phyloP scores from a whole-genome alignment of 1,284 basidiomycete genomes.

The Ustilago crameri region DNA sequence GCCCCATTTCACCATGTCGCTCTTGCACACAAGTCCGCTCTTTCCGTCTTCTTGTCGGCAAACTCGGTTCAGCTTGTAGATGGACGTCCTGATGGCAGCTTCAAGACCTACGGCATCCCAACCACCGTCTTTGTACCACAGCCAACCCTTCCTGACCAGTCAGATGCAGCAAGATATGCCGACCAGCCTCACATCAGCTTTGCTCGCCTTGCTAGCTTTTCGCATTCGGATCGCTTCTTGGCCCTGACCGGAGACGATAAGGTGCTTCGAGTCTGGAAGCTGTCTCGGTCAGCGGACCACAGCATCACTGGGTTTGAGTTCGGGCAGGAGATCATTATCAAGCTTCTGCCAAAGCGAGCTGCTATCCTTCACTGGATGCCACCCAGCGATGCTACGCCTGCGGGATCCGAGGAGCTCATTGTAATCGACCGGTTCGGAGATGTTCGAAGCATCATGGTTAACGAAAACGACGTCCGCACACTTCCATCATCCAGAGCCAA shows the following conservation, averaged over 20 bases:
- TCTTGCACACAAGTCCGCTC: slow-evolving; percentile 28
- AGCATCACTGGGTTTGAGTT: slow-evolving; percentile 27
- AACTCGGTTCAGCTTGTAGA: slow-evolving; percentile 48
- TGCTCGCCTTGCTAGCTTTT: slow-evolving; percentile 55
- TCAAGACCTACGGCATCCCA: slow-evolving; percentile 31
- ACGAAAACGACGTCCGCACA: slow-evolving; percentile 22
- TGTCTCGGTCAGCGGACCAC: slow-evolving; percentile 7
- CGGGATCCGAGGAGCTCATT: slow-evolving; percentile 52
- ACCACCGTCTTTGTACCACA: slow-evolving; percentile 47
- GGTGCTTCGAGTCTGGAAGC: slow-evolving; percentile 58
- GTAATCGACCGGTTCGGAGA: slow-evolving; percentile 62
- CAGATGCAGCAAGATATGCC: slow-evolving; percentile 39
- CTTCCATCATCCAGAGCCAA: slow-evolving; percentile 9
- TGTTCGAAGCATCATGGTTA: slow-evolving; percentile 51
- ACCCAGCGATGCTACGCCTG: slow-evolving; percentile 15
- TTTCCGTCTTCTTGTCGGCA: slow-evolving; percentile 39
- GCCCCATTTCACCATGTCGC: slow-evolving; percentile 44
- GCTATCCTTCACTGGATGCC: slow-evolving; percentile 55
- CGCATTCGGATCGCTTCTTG: slow-evolving; percentile 50
- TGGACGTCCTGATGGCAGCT: slow-evolving; percentile 13
- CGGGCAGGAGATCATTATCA: slow-evolving; percentile 53
- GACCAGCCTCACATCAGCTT: slow-evolving; percentile 48
- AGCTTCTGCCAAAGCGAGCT: slow-evolving; percentile 61
- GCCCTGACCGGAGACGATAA: slow-evolving; percentile 65
- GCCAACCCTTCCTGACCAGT: slow-evolving; percentile 45